phyloP scores from a whole-genome alignment of 257 asterid genomes.

The Ophiorrhiza pumila region DNA sequence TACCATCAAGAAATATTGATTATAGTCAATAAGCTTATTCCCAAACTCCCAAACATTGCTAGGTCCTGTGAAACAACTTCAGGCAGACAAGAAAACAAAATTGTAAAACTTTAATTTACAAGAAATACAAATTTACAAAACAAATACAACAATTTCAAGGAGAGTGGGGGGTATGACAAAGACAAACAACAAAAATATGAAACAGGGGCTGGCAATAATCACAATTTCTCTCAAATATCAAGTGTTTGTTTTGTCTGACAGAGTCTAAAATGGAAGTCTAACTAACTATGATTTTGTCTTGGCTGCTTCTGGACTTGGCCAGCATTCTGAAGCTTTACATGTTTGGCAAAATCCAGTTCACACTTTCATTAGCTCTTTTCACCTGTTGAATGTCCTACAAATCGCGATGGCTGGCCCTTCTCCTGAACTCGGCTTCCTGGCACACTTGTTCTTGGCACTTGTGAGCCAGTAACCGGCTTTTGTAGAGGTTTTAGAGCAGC shows the following conservation, averaged over 20 bases:
- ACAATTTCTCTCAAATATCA: constrained; percentile 25
- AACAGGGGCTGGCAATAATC: constrained; percentile 13
- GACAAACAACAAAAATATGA: constrained; percentile 32
- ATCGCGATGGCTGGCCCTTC: constrained; percentile 37
- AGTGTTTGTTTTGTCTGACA: constrained; percentile 14
- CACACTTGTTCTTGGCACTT: constrained; percentile 34
- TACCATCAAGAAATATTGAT: not conserved
- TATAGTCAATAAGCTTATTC: not conserved
- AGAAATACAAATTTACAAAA: constrained; percentile 44
- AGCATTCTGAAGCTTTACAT: constrained; percentile 4
- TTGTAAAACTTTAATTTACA: constrained; percentile 36
- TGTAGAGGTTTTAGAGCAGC: constrained; percentile 81
- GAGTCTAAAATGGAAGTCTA: constrained; percentile 20
- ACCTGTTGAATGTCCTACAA: constrained; percentile 22
- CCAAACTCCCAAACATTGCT: no score
- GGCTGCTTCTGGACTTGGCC: constrained; percentile 16
- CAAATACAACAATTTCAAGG: constrained; percentile 45
- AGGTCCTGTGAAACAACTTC: not conserved
- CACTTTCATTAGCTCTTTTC: constrained; percentile 33
- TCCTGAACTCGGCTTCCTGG: constrained; percentile 41
- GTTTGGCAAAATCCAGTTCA: constrained; percentile 8
- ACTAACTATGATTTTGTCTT: constrained; percentile 11
- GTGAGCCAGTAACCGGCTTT: constrained; percentile 62
- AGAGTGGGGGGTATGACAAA: constrained; percentile 34
- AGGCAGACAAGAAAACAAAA: constrained; percentile 15